Conservation (phyloP, 768 basidiomycete species). For the Boletus vermiculosoides region DNA sequence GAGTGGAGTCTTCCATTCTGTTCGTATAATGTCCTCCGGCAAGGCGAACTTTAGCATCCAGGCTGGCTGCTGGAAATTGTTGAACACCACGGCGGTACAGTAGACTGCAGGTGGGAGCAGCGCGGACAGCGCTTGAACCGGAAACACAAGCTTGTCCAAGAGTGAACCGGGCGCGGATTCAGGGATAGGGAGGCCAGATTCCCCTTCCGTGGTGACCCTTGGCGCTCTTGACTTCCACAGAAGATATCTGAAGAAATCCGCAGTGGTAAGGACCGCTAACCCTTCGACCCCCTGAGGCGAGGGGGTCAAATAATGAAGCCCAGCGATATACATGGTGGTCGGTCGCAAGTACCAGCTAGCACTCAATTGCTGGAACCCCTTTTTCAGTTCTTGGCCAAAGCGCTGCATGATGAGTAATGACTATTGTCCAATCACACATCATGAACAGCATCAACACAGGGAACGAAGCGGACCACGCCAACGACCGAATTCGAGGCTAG, state of each 20-base stretch:
- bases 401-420: slow-evolving; percentile 20
- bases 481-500: not conserved
- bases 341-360: slow-evolving; percentile 10
- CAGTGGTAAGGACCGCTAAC: slow-evolving; percentile 25
- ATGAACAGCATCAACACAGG: not conserved
- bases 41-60: slow-evolving; percentile 34
- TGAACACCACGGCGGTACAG: slow-evolving; percentile 25
- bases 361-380: slow-evolving; percentile 10
- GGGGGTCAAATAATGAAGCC: slow-evolving; percentile 14
- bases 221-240: slow-evolving; percentile 7
- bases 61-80: slow-evolving; percentile 35
- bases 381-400: slow-evolving; percentile 14
- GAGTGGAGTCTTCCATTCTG: slow-evolving; percentile 24
- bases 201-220: slow-evolving; percentile 3
- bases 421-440: not conserved
- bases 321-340: slow-evolving; percentile 31
- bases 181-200: slow-evolving; percentile 20
- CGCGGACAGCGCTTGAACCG: slow-evolving; percentile 25
- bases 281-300: slow-evolving; percentile 23
- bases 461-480: not conserved
- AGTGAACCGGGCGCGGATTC: slow-evolving; percentile 13
- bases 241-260: slow-evolving; percentile 22
- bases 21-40: slow-evolving; percentile 22
- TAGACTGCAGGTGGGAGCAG: slow-evolving; percentile 31
- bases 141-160: slow-evolving; percentile 30